Evolutionary conservation across 129 eudicot genomes (phyloP).

Genomic region (Glebionis coronaria): DNA sequence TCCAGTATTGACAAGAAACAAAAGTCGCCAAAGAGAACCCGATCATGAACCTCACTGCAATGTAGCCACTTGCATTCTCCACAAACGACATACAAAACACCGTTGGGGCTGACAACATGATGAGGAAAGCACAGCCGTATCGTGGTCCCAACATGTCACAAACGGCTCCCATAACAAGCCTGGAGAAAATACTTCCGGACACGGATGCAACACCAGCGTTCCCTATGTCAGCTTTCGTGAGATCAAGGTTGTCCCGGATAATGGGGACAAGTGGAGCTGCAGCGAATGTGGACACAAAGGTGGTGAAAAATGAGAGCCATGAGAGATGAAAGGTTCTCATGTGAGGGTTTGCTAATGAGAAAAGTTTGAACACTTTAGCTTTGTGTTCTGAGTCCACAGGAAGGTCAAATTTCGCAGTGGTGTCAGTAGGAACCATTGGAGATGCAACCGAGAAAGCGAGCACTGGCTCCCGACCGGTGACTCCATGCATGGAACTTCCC

Average conservation of each 20-base stretch:
- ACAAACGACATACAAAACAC: constrained; percentile 62
- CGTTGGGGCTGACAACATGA: constrained; percentile 53
- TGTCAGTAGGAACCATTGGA: constrained; percentile 23
- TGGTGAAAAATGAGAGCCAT: constrained; percentile 54
- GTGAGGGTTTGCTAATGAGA: constrained; percentile 53
- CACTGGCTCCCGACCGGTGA: constrained; percentile 31
- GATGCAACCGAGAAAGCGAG: constrained; percentile 35
- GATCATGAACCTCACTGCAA: constrained; percentile 53
- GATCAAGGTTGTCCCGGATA: constrained; percentile 57
- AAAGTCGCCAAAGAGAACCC: constrained; percentile 66
- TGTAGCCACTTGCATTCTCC: constrained; percentile 40
- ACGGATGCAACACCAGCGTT: constrained; percentile 59
- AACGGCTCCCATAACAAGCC: constrained; percentile 56
- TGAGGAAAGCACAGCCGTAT: constrained; percentile 56
- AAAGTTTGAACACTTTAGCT: constrained; percentile 41
- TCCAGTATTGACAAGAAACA: constrained; percentile 69
- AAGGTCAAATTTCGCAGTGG: constrained; percentile 34
- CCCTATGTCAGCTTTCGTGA: constrained; percentile 51
- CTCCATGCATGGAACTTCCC: constrained; percentile 44
- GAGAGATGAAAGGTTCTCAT: constrained; percentile 63
- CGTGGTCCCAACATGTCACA: constrained; percentile 61
- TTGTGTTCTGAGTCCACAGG: constrained; percentile 64
- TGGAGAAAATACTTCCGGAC: constrained; percentile 54
- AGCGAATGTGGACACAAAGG: constrained; percentile 55
- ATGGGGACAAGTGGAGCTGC: constrained; percentile 64